Base-by-base conservation (phyloP, 2,329 filamentous ascomycete species). In the Verticillium albo-atrum region DNA sequence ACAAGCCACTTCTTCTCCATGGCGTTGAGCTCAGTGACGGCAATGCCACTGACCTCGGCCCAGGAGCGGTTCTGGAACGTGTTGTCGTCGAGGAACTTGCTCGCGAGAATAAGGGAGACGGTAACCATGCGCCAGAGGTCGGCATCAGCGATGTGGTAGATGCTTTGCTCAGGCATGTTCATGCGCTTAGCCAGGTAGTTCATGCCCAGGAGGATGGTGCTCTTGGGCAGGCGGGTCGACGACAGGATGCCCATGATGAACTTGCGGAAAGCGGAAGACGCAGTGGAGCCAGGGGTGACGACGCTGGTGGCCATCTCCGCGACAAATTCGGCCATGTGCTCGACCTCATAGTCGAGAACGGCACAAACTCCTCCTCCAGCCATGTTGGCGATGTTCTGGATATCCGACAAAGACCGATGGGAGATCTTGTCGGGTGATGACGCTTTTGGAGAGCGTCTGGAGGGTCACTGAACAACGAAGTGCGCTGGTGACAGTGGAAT, bases 21-120 rank as follows among this genome's bases (percentile, higher is more conserved):
- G 61, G 83, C 80, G 77, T 97, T 97, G 66, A 97, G 82, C 70
- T 97, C 92, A 3, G 83, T 77, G 23, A 97, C 92, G 32, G 88
- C 82, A 65, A 97, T 96, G 62, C 91, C 91, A 75, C 92, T 97
- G 57, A 97, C 93, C 71, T 97, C 93, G 5, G 93, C 91, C 93
- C 93, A 97, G 1, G 93, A 97, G 58, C 91, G 89, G 77, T 97
- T 97, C 81, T 97, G 93, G 76, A 97, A 97, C 6, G 93, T 97
- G 77, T 97, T 97, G 80, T 97, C 93, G 70, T 97, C 93, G 65
- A 97, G 80, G 70, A 97, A 97, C 78, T 97, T 97, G 85, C 92
- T 96, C 61, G 92, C 93, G 57, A 97, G 82, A 56, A 97, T 83
- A 60, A 97, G 79, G 7, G 90, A 87, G 37, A 94, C 89, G 6